Base-by-base conservation (phyloP, 2,329 filamentous ascomycete species). In the Claviceps fusiformis region DNA sequence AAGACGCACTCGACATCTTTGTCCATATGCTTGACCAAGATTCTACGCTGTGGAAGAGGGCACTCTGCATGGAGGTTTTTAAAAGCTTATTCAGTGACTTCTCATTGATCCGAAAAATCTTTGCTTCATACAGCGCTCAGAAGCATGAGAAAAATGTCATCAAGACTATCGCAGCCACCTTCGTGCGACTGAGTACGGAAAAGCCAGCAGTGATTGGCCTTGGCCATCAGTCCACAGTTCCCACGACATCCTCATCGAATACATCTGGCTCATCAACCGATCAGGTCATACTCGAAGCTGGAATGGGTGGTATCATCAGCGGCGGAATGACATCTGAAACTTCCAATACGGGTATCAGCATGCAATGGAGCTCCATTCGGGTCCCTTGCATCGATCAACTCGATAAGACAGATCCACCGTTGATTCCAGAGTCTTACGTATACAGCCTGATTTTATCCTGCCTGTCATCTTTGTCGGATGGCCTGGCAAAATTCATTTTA, bases 181-280 rank as follows among this genome's bases (percentile, higher is more conserved):
- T 98, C 65, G 93, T 97, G n/a, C 83, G 90, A 15, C 74, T 97
- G 9, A 92, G 92, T 54, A 90, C 90, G 0, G 93, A 98, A 65
- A 95, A 90, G 64, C 93, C 93, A 1, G 75, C 81, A 0, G 76
- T 95, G 31, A 97, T 98, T 58, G 93, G 93, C 0, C 79, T 97
- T 3, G 86, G 91, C 5, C 85, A 88, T 59, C 89, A 95, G 62
- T 97, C 93, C 1, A 91, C 89, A 0, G 81, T 92, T 39, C 90
- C 93, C 6, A 78, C 80, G 0, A 77, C 79, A 9, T 76, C 75
- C 46, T 46, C 79, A 19, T 78, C 80, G 5, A 76, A 76, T 39
- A 61, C 73, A 46, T 75, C 76, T 52, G 79, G 81, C 45, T 72
- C 74, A 3, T 79, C 82, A 1, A 81, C 84, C 33, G 90, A 96